Conservation (phyloP, 768 basidiomycete genomes). For the Cantharellus anzutake region DNA sequence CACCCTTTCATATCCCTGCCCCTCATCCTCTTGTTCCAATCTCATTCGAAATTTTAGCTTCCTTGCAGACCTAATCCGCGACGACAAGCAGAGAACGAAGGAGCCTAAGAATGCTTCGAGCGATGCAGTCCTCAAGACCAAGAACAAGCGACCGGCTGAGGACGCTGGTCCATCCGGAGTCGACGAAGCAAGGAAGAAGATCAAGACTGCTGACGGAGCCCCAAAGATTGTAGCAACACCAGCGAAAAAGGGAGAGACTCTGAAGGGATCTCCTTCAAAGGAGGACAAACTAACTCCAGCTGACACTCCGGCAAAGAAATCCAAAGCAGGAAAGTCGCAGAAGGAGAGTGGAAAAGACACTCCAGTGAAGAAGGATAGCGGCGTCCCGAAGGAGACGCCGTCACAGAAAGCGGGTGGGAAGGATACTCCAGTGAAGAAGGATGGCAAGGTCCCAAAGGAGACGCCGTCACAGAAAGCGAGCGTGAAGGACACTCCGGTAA, state of each 20-base stretch:
- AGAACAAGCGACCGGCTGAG: conserved; percentile 14
- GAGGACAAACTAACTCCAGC: conserved; percentile 9
- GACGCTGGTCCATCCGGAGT: not conserved
- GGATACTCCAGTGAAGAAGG: not conserved
- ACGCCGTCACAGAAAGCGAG: not conserved
- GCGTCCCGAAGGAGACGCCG: not conserved
- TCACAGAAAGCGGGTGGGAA: not conserved
- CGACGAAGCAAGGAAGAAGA: conserved; percentile 16
- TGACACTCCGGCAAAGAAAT: conserved; percentile 3
- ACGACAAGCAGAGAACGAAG: not conserved
- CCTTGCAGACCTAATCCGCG: not conserved
- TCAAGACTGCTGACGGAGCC: conserved; percentile 16
- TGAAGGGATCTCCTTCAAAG: not conserved
- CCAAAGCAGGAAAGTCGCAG: conserved; percentile 4
- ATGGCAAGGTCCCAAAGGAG: not conserved
- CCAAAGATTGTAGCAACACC: conserved; percentile 11
- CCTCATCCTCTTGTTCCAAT: not conserved
- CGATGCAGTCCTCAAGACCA: conserved; percentile 13
- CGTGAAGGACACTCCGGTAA: not conserved
- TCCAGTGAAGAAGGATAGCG: not conserved
- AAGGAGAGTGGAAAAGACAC: conserved; percentile 6
- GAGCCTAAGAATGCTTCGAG: not conserved
- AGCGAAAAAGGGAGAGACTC: conserved; percentile 1
- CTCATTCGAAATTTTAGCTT: not conserved
- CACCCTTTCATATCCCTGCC: not conserved